Evolutionary conservation across 2,329 filamentous ascomycete genomes (phyloP), one percentile per base, ranked within the genome.

Genomic region (Colletotrichum sp.): DNA sequence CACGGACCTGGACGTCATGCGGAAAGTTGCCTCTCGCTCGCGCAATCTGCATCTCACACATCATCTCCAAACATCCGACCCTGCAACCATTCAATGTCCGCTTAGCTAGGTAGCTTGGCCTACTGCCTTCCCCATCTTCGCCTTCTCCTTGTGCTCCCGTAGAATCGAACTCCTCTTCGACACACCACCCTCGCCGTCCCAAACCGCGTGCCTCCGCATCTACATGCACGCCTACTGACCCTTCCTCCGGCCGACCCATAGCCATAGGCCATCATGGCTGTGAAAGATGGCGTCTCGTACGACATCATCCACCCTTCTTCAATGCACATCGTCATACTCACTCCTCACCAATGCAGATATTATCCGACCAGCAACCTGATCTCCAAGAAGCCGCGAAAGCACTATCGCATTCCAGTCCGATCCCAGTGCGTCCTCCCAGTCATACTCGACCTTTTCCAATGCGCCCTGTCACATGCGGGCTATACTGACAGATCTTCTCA

Each of bases 281-380:
- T 90, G 80, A 88, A 86, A 81, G 77, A 78, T 70, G 77, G 75
- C 75, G 72, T 77, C 61, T 78, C 77, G 77, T 78, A 72, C 24
- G 77, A 48, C 34, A 52, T 48, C 21, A n/a, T 69, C 13, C 30
- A 69, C 67, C 52, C 12, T 8, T n/a, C 34, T 18, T 48, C 71
- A 66, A 36, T n/a, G 32, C 18, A 43, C n/a, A 12, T 55, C 71
- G 13, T 43, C 67, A 32, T 48, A 21, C 55, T 63, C 32, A 71
- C 39, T 63, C 76, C 74, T 59, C 18, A 67, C 7, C 10, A 13
- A 21, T 60, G 28, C 76, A 95, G 93, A 82, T 89, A 90, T 83
- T 90, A 91, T 85, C 90, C 92, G 74, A 94, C 93, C 77, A 92
- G 94, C 78, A 86, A 88, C 80, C 87, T 95, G 77, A 89, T 95